These are phyloP conservation scores for Oemleria cerasiformis DNA, from an alignment of 306 rosid genomes.

Conservation along the genomic window DNA sequence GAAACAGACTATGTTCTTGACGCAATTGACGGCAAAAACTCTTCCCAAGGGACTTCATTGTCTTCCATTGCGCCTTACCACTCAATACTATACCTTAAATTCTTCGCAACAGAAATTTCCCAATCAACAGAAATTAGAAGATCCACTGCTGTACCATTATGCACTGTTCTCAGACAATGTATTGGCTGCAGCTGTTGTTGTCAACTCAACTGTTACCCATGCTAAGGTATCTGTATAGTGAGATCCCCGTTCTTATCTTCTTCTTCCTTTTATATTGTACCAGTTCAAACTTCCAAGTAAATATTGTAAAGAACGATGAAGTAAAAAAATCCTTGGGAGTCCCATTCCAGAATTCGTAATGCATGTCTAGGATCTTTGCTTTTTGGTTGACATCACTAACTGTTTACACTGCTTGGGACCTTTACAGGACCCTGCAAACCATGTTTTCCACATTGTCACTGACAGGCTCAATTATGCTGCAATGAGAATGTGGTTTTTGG, in stretches of 20 bases:
- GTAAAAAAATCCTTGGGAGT: background rate
- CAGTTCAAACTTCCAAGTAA: background rate
- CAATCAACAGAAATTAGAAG: conserved; percentile 75
- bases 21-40: conserved; percentile 94
- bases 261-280: conserved; percentile 13
- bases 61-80: conserved; percentile 94
- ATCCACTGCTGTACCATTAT: conserved; percentile 70
- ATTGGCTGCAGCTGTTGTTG: conserved; percentile 87
- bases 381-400: conserved; percentile 24
- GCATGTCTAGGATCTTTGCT: conserved; percentile 17
- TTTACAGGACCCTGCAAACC: conserved; percentile 74
- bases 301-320: background rate
- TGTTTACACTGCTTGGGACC: conserved; percentile 17
- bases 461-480: conserved; percentile 94
- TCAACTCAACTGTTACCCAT: conserved; percentile 73
- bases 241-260: background rate
- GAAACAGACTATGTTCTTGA: conserved; percentile 88
- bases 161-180: conserved; percentile 93
- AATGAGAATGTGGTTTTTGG: conserved; percentile 98
- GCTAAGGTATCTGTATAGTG: conserved; percentile 53
- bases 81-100: conserved; percentile 75
- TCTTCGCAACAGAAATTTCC: conserved; percentile 71
- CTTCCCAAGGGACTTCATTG: conserved; percentile 97
- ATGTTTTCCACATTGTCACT: conserved; percentile 89
- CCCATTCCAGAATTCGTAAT: background rate